phyloP scores from a whole-genome alignment of 2,329 filamentous ascomycete genomes.

The Albifimbria verrucaria region DNA sequence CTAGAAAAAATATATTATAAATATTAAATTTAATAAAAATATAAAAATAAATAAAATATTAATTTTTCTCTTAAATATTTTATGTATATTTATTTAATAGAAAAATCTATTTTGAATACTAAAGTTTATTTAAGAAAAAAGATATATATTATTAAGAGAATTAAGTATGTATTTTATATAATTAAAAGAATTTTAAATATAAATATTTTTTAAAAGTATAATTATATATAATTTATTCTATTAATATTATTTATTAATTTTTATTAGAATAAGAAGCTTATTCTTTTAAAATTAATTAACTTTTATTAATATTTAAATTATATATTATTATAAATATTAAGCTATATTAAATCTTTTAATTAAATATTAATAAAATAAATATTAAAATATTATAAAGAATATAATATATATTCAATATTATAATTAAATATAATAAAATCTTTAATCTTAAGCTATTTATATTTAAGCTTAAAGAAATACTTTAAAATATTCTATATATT shows the following conservation, averaged over 20 bases:
- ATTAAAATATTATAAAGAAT: not conserved
- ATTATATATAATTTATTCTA: not conserved
- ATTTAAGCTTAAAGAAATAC: not conserved
- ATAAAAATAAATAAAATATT: slow-evolving; percentile 1
- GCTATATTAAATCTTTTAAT: too few species aligned
- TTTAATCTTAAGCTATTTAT: not conserved
- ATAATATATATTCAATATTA: not conserved
- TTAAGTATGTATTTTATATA: too few species aligned
- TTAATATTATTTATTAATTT: not conserved
- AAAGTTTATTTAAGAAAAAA: too few species aligned
- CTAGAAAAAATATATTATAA: slow-evolving; percentile 3
- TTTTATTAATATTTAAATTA: too few species aligned
- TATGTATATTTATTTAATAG: not conserved
- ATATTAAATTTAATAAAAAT: not conserved
- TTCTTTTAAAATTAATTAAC: too few species aligned
- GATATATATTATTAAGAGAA: too few species aligned
- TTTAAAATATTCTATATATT: slow-evolving; percentile 1
- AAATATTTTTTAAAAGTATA: not conserved
- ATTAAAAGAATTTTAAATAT: too few species aligned
- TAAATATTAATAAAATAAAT: too few species aligned
- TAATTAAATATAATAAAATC: slow-evolving; percentile 2
- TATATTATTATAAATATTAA: too few species aligned
- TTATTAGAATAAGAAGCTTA: too few species aligned
- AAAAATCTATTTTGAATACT: too few species aligned
- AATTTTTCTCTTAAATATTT: not conserved